Base-by-base conservation (phyloP, 2,329 filamentous ascomycete species). In the Trichoderma atrobrunneum region DNA sequence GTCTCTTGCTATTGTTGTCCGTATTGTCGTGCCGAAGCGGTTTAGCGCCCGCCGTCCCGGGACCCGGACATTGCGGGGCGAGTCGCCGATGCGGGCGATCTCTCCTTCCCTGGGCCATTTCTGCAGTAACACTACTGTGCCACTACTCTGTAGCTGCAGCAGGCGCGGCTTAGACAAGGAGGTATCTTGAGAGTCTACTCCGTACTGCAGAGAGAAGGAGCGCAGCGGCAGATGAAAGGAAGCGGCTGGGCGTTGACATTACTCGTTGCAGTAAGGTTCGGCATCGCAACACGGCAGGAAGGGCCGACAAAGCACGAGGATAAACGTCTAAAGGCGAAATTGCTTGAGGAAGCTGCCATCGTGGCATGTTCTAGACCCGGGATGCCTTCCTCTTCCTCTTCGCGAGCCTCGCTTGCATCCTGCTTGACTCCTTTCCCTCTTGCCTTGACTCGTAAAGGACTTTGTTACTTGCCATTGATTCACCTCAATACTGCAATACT, bases 1-100 rank as follows among this genome's bases (percentile, higher is more conserved):
- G 79, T 80, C 76, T 74, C 26, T 77, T 78, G 65, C 76, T 80
- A 80, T 80, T 80, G 79, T 80, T 78, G 79, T 78, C 74, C 66
- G 62, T 72, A 80, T 80, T 80, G 75, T 75, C 39, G 43, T 51
- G 66, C 75, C 24, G 14, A 76, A 78, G 32, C 8, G 77, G 78
- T 26, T 73, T 80, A 80, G 79, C 75, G 76, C 74, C 79, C 77
- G 79, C 72, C 24, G 70, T 66, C 59, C 73, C 71, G 72, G 65
- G 72, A 39, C 72, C 78, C 67, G 51, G 72, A 39, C 32, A 34
- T 66, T 65, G 72, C 64, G 72, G 72, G 71, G 32, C 68, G 10
- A 36, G 48, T 66, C 67, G 68, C 72, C 72, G 72, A 73, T 34
- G 32, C 56, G 59, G 61, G 43, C 28, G 43, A 39, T 65, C 67